phyloP scores from a whole-genome alignment of 495 filamentous ascomycete species.

The Rhizodiscina lignyota region DNA sequence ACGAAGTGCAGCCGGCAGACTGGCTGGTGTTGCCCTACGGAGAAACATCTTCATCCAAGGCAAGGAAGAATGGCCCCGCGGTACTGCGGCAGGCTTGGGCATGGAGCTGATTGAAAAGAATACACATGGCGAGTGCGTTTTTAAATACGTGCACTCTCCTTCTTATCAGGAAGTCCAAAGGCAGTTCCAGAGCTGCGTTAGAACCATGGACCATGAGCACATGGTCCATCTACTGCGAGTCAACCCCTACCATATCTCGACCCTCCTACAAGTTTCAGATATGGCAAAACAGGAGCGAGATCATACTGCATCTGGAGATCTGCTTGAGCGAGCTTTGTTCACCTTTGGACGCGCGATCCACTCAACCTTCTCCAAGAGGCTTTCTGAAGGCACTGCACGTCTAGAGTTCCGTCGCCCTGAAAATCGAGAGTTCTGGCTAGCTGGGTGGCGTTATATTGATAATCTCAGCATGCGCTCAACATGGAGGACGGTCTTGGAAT shows the following conservation, averaged over 20 bases:
- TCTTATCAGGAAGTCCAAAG: constrained; percentile 61
- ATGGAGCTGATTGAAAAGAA: constrained; percentile 56
- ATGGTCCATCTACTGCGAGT: constrained; percentile 46
- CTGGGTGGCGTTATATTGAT: constrained; percentile 71
- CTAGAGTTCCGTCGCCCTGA: constrained; percentile 64
- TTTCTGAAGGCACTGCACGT: constrained; percentile 64
- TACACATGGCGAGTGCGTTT: constrained; percentile 38
- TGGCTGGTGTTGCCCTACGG: constrained; percentile 51
- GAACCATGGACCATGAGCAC: constrained; percentile 63
- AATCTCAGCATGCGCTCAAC: constrained; percentile 82
- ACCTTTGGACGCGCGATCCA: constrained; percentile 76
- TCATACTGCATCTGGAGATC: constrained; percentile 65
- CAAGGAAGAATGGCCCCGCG: constrained; percentile 80
- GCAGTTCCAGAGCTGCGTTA: constrained; percentile 63
- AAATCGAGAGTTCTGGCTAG: constrained; percentile 86
- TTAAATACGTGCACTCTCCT: constrained; percentile 57
- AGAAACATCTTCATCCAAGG: constrained; percentile 76
- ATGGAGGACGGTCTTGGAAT: constrained; percentile 83
- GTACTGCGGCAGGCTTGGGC: constrained; percentile 61
- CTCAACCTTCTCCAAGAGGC: constrained; percentile 54
- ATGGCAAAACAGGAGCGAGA: constrained; percentile 83
- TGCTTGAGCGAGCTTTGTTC: constrained; percentile 84
- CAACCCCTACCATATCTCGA: constrained; percentile 84
- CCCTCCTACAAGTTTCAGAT: constrained; percentile 81
- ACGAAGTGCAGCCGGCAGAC: constrained; percentile 36